Base-by-base conservation (phyloP, 2,329 filamentous ascomycete species). In the Fonsecaea pedrosoi region DNA sequence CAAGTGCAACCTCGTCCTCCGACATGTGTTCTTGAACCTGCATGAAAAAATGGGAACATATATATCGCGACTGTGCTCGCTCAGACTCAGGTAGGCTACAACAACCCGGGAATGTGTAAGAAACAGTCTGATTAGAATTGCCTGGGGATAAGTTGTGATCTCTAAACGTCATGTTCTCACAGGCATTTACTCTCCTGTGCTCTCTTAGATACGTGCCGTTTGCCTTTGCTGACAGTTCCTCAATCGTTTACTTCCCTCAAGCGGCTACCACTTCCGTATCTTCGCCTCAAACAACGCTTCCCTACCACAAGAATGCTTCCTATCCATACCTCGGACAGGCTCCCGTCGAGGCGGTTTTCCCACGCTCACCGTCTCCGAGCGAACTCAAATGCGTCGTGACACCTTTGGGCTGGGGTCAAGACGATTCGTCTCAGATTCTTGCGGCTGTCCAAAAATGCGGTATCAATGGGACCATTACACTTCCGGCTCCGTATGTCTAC, bases 401-500 rank as follows among this genome's bases (percentile, higher is more conserved):
- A 32, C 58, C 58, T 25, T 45, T 61, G 32, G 58, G 58, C 18
- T 54, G 58, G 58, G 58, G 42, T 13, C 58, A 54, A 34, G 58
- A 61, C 58, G 58, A 61, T 18, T 61, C 58, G n/a, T 61, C 58
- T 12, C 58, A 61, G 45, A 61, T 61, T 53, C 58, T 61, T 53
- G 58, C 58, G 9, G 58, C 58, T 9, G 58, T 61, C 15, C 21
- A 54, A 40, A 34, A 38, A 37, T 61, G 58, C 45, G 58, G 58
- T 8, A 53, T 54, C 58, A 61, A 61, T 37, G 58, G 58, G 21
- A 61, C 58, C 30, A 54, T 61, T 45, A 61, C 58, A 21, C 58
- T 61, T 15, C 58, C 42, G 3, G 58, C 58, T 61, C 58, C 42
- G 3, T 61, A 61, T 12, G 58, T 61, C 8, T 61, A 53, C 25